Percentiles rank a stretch among this genome's conserved stretches.
These are phyloP conservation scores for Globisporangium nunn DNA, from an alignment of 352 stramenopile species.

Conservation along the genomic window DNA sequence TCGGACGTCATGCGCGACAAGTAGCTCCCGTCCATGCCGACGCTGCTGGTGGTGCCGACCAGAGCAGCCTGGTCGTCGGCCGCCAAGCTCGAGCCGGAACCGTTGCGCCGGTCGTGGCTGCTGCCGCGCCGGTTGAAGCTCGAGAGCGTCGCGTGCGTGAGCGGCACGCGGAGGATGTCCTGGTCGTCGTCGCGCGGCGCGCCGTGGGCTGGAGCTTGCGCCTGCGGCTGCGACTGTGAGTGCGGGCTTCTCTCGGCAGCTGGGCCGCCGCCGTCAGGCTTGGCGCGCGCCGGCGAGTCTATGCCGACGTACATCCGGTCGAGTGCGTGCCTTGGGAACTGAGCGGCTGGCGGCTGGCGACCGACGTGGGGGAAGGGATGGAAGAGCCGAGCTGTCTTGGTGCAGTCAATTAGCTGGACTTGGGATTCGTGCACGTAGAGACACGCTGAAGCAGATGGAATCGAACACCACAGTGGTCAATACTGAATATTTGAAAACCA, in stretches of 20 bases:
- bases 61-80: conserved; percentile 1
- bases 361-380: not conserved
- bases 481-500: too few species aligned
- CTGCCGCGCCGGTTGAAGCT: conserved; percentile 3
- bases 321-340: not conserved
- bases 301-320: conserved; percentile 15
- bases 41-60: not conserved
- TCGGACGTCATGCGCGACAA: conserved; percentile 11
- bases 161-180: conserved; percentile 7
- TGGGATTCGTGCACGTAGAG: too few species aligned
- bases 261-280: conserved; percentile 1
- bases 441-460: too few species aligned
- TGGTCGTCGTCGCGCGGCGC: conserved; percentile 11
- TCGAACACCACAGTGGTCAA: too few species aligned
- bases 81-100: conserved; percentile 4
- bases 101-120: not conserved
- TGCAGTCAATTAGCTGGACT: too few species aligned
- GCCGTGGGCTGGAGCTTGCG: conserved; percentile 3
- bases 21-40: not conserved
- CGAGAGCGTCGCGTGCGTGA: conserved; percentile 7
- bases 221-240: not conserved
- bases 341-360: not conserved
- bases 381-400: not conserved
- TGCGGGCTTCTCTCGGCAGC: conserved; percentile 8
- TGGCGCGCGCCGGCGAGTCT: conserved; percentile 10